Base-by-base conservation (phyloP, 441 rosid species). In the Biscutella laevigata region DNA sequence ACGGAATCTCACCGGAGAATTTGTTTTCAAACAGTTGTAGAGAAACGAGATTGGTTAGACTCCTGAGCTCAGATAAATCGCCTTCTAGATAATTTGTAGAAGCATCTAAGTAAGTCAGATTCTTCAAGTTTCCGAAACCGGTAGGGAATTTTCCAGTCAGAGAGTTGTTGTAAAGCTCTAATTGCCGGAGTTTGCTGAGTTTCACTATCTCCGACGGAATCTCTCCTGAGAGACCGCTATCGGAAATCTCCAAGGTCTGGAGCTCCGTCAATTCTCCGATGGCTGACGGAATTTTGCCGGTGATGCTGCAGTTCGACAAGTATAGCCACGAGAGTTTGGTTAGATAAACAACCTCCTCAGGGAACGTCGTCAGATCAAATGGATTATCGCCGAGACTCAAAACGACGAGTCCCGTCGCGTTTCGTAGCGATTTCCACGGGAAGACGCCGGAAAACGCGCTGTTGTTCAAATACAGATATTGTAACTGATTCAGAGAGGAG, bases 331-430 rank as follows among this genome's bases (percentile, higher is more conserved):
- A 61, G 72, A 91, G 71, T 6, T 77, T 80, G 16, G 22, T 73
- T 2, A 88, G 71, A 65, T 62, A 62, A 4, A 77, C 53, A 19
- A 91, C 56, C 61, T 76, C 71, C 0, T 1, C 2, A 0, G 98
- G 98, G 58, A 91, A 85, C 42, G 54, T 55, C 12, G 76, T 61
- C 11, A 46, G 26, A 19, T 76, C 65, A 13, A 91, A 78, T 4
- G 67, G 71, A 44, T 87, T 85, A 36, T 91, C 98, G 0, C 98
- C 98, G n/a, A 75, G 13, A 62, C 96, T 85, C 35, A 91, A 62
- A 13, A 50, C 67, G 43, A 70, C 43, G 25, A 91, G 81, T 4
- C 66, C 43, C 6, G 73, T 65, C 72, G 77, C 75, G 75, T 67
- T 81, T 49, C 44, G 61, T 0, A 88, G 70, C 2, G 94, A 81